Base-by-base conservation (phyloP, 2,329 filamentous ascomycete species). In the Colletotrichum eremochloae region DNA sequence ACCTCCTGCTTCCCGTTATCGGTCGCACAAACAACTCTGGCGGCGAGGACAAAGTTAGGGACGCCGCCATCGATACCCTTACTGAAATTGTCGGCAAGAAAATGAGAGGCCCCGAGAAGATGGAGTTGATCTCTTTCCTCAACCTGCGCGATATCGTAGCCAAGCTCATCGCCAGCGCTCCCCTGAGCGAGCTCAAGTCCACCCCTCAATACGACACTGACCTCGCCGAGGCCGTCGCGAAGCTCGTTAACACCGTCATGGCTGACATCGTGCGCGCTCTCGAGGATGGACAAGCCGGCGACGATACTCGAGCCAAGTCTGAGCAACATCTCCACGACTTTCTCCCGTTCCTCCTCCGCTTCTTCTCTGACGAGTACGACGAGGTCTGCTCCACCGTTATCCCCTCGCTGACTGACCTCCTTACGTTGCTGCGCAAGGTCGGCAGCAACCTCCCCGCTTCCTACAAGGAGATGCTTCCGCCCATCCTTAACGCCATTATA, bases 51-150 rank as follows among this genome's bases (percentile, higher is more conserved):
- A 93, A 91, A 80, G 93, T 97, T 75, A 91, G 95, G 75, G 93
- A 97, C 83, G 93, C 95, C 24, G 96, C 96, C 64, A 94, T 98
- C 77, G 95, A 98, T 78, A 95, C 96, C 38, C 93, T 99, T 79
- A 97, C 94, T 6, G 96, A 99, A 83, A 97, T 97, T 76, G 94
- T 97, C 70, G 93, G 92, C 81, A 99, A 99, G 88, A 98, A 98
- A 86, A 99, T 99, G 96, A 94, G 94, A 78, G 88, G 95, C 1
- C 87, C 90, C 48, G 96, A 98, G 84, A 99, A 99, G 87, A 92
- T 97, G 77, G 93, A 97, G 78, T 91, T 99, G 87, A 97, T 99
- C 76, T 86, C 91, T 33, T 97, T 97, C 81, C 88, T 99, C 75
- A 97, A 96, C 80, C 87, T 99, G 50, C 90, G 92, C 74, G 91